A percentile compares a stretch with the other conserved stretches of the same genome.
phyloP scores from a whole-genome alignment of 495 filamentous ascomycete genomes.

The Tuber calosporum region DNA sequence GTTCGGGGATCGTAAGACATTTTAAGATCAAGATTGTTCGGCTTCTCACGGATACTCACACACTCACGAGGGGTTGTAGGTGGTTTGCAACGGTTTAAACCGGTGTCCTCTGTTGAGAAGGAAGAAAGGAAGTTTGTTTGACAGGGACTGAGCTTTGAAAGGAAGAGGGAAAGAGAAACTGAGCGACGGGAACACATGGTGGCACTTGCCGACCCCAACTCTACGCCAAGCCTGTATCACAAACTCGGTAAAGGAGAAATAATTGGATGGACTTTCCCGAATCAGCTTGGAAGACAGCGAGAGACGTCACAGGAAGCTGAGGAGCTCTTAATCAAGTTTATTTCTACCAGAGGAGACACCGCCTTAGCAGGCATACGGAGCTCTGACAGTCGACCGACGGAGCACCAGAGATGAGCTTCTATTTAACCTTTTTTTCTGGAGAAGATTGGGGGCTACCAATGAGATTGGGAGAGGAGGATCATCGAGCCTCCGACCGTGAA shows the following conservation, averaged over 20 bases:
- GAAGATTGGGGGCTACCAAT: background rate
- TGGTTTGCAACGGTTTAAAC: background rate
- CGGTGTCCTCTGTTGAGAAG: background rate
- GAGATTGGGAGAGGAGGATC: background rate
- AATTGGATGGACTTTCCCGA: background rate
- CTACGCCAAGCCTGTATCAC: background rate
- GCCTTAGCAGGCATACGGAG: too few relatives aligned
- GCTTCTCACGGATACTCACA: background rate
- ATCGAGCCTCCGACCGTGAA: background rate
- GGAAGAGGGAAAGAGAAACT: background rate
- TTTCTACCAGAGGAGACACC: too few relatives aligned
- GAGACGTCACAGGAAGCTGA: background rate
- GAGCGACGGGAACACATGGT: background rate
- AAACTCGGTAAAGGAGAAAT: background rate
- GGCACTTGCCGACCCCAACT: background rate
- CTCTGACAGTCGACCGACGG: background rate
- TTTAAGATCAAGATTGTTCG: background rate
- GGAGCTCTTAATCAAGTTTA: too few relatives aligned
- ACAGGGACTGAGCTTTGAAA: background rate
- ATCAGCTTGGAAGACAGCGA: background rate
- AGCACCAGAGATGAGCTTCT: background rate
- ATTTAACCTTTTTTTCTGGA: background rate
- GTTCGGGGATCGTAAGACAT: slow-evolving; percentile 2
- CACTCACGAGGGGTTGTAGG: background rate
- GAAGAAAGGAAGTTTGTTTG: background rate